Base-by-base conservation (phyloP, 257 asterid species). In the Capsicum pubescens region DNA sequence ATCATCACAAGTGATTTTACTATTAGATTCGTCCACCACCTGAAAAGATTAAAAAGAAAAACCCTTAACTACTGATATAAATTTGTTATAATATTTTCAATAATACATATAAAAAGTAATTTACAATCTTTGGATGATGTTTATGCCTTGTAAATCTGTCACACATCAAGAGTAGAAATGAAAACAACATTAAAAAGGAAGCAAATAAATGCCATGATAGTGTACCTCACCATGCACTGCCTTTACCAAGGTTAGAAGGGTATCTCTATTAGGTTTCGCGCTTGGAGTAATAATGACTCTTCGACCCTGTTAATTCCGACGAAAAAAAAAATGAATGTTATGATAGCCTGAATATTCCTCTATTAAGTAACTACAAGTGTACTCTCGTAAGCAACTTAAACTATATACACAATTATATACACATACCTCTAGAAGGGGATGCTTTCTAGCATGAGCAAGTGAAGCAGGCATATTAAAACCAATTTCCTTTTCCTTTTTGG, bases 181-280 rank as follows among this genome's bases (percentile, higher is more conserved):
- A 13, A 77, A 77, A 54, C 48, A 14, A 39, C 26, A 4, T 76
- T 0, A 54, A 77, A 77, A 77, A 54, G 2, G 64, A 39, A 39
- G 26, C 48, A 77, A 54, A 54, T 54, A 26, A 77, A 54, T 77
- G 81, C 1, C 64, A 14, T n/a, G 63, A 69, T 21, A 32, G 83
- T 70, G 78, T 87, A 95, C 98, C 98, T 93, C 85, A 81, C 95
- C 97, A 46, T 88, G 91, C 90, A 87, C 95, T 54, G 93, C 93
- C 88, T 84, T 87, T 87, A 91, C 92, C 91, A 94, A 90, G 88
- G 88, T 85, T 83, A 58, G 86, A 52, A 94, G 88, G 87, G 87
- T 85, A 84, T 90, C 94, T 56, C 82, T 59, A 83, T 84, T 82
- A 64, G 97, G 97, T 88, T 91, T 91, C 80, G 91, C 93, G 71